These are phyloP conservation scores for Pyrus betulifolia DNA, from an alignment of 306 rosid species.

Conservation along the genomic window DNA sequence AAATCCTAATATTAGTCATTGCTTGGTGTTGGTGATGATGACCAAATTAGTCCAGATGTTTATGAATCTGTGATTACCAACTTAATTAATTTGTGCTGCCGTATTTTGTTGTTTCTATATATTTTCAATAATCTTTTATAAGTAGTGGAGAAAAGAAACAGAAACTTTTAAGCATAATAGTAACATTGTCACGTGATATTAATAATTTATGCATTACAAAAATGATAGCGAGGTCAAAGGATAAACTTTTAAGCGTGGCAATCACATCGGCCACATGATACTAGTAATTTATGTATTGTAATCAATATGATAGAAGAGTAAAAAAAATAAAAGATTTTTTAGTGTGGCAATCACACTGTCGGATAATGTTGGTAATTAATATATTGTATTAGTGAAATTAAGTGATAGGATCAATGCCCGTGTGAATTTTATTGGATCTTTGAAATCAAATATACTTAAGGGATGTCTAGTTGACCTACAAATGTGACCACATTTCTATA, in stretches of 20 bases:
- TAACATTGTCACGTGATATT: too few species aligned
- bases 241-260: too few species aligned
- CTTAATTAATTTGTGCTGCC: neutral
- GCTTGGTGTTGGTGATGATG: constrained; percentile 18
- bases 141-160: too few species aligned
- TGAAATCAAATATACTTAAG: neutral
- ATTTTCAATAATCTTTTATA: too few species aligned
- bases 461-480: neutral
- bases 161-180: too few species aligned
- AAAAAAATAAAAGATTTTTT: too few species aligned
- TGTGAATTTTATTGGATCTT: neutral
- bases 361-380: too few species aligned
- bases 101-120: neutral
- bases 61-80: constrained; percentile 15
- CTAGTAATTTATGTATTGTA: too few species aligned
- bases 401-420: neutral
- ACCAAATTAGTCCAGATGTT: neutral
- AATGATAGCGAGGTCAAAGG: neutral
- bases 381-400: neutral
- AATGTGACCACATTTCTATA: neutral
- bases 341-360: too few species aligned
- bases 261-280: too few species aligned
- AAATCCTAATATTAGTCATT: neutral
- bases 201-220: too few species aligned
- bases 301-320: too few species aligned